Evolutionary conservation across 169 alveolate genomes (phyloP), one percentile per base, ranked within the genome.

Genomic region (Plasmodium coatneyi): DNA sequence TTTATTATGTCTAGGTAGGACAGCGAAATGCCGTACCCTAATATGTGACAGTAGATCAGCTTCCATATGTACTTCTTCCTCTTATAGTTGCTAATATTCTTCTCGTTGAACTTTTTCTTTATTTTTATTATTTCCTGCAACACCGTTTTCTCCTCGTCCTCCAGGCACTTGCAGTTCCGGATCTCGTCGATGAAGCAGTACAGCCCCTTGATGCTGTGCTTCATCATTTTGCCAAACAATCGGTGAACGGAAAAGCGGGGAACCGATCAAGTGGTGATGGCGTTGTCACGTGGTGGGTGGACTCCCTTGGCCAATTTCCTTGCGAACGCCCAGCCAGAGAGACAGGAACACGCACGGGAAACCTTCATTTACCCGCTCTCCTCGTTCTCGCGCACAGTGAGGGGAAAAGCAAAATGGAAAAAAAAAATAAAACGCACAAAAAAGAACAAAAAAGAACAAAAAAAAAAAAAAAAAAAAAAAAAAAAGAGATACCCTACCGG

Each of bases 11-110:
- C 98, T 79, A 96, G 93, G 89, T 98, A 97, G 4, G 99, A 99
- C 84, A 99, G 95, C 52, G 98, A 99, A 28, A 98, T 98, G 76
- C 98, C 99, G 95, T 98, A 98, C 12, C 99, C 99, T 36, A 99
- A 94, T 95, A 99, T 98, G 93, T 97, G 97, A 56, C 98, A 97
- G 93, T 99, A 99, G 5, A 99, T 95, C 84, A 99, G 96, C 95
- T 99, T 99, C 99, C 99, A 97, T 41, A 98, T 97, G 84, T 98
- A 97, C 92, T 99, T 99, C 95, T 97, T 98, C 94, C 97, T 97
- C 79, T 98, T 99, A 96, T 99, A 99, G 43, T 99, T 99, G 30
- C 98, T 94, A 81, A 98, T 92, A 83, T 95, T 95, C 46, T 96
- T 95, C 78, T 97, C 97, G 43, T 95, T 84, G 96, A 99, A 98